Percentiles rank a stretch among this genome's conserved stretches.
Evolutionary conservation across 2,329 filamentous ascomycete species (phyloP).

Genomic region (Coniella lustricola): DNA sequence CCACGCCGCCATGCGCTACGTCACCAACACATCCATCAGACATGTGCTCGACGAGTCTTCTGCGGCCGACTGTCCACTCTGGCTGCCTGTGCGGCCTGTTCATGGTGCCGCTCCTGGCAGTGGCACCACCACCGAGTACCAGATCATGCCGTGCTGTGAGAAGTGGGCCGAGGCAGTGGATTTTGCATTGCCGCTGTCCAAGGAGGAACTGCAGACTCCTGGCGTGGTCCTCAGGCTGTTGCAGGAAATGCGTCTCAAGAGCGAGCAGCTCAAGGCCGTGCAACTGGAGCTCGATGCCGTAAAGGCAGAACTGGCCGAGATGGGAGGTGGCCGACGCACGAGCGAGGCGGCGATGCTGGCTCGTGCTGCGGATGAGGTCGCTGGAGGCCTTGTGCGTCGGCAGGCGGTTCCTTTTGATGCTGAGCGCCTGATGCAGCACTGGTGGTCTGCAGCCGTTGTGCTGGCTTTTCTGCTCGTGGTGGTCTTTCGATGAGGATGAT

Average conservation of each 20-base stretch:
- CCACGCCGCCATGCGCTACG: not conserved
- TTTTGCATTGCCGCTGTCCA: slow-evolving; percentile 6
- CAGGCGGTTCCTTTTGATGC: not conserved
- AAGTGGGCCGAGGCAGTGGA: slow-evolving; percentile 6
- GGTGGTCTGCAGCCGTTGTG: not conserved
- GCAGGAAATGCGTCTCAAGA: not conserved
- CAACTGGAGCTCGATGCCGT: slow-evolving; percentile 7
- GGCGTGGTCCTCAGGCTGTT: slow-evolving; percentile 5
- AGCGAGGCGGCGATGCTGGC: not conserved
- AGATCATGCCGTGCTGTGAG: slow-evolving; percentile 12
- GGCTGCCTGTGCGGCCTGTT: slow-evolving; percentile 5
- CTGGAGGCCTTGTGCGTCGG: too few species aligned
- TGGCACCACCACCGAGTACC: not conserved
- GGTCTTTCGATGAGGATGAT: slow-evolving; percentile 1
- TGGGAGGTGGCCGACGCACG: not conserved
- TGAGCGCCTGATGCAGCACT: slow-evolving; percentile 1
- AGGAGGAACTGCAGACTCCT: slow-evolving; percentile 10
- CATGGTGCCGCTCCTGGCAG: not conserved
- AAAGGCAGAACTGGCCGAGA: slow-evolving; percentile 3
- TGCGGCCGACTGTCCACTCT: slow-evolving; percentile 11
- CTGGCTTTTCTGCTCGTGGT: not conserved
- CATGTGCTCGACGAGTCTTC: slow-evolving; percentile 12
- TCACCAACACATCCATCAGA: slow-evolving; percentile 13
- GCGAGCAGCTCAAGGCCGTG: not conserved
- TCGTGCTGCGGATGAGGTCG: too few species aligned